Evolutionary conservation across 805 yeast species (phyloP).

Genomic region (Yamadazyma insecticola): DNA sequence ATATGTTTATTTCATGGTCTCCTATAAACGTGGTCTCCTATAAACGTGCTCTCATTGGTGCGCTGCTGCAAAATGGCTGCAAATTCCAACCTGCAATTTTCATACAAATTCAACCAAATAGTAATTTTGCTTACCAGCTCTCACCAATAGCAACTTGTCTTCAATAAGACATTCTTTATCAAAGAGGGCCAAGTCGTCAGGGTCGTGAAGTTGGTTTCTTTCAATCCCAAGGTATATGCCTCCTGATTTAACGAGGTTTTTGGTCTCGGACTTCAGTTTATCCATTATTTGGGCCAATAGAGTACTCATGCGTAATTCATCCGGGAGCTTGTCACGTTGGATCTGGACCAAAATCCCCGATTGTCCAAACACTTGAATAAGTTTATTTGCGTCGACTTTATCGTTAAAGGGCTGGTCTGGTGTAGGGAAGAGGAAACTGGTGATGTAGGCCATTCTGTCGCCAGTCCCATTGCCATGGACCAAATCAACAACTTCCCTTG

Average conservation of each 20-base stretch:
- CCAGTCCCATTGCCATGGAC: slow-evolving; percentile 83
- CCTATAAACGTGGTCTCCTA: too few relatives aligned
- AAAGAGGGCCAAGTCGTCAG: slow-evolving; percentile 46
- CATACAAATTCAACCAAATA: slow-evolving; percentile 49
- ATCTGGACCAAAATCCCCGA: slow-evolving; percentile 51
- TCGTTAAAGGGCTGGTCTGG: slow-evolving; percentile 47
- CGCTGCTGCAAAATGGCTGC: too few relatives aligned
- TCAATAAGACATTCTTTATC: slow-evolving; percentile 49
- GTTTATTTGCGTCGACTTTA: slow-evolving; percentile 41
- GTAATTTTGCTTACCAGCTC: slow-evolving; percentile 72
- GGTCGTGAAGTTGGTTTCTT: slow-evolving; percentile 45
- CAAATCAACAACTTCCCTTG: slow-evolving; percentile 80
- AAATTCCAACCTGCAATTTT: too few relatives aligned
- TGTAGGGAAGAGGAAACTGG: slow-evolving; percentile 62
- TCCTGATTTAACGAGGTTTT: slow-evolving; percentile 60
- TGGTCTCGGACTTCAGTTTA: slow-evolving; percentile 54
- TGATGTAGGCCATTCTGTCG: slow-evolving; percentile 57
- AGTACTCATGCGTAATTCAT: slow-evolving; percentile 42
- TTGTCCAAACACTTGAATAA: slow-evolving; percentile 51
- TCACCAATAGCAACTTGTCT: slow-evolving; percentile 54
- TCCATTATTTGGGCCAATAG: slow-evolving; percentile 46
- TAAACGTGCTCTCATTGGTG: too few relatives aligned
- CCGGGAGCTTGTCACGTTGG: slow-evolving; percentile 26
- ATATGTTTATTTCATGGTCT: neutral
- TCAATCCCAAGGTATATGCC: slow-evolving; percentile 69